Evolutionary conservation across 306 rosid genomes (phyloP), one percentile per base, ranked within the genome.

Genomic region (Dalbergia cultrata): DNA sequence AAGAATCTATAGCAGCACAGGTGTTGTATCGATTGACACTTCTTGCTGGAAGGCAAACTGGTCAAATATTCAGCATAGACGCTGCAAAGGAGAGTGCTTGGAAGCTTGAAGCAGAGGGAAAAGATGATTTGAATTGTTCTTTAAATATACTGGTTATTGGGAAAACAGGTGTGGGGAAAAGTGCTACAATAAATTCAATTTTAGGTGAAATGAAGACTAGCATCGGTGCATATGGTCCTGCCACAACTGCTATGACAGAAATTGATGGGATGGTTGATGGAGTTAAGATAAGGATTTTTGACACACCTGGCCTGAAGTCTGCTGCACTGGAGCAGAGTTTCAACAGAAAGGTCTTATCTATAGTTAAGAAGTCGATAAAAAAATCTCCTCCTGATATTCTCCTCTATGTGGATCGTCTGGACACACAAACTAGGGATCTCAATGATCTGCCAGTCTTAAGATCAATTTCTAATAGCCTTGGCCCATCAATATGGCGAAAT

Each of bases 101-200:
- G 64, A 78, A 84, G 87, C 96, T 91, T 87, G 98, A 95, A 86
- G 91, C 87, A 7, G 93, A 91, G 85, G 89, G 83, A 52, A 86
- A 70, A 39, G 93, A 87, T 62, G 90, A 91, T 72, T 79, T 95
- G 37, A 56, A 86, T 63, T 90, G 88, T 80, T 91, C 99, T 49
- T 56, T 95, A 86, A 91, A 86, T 87, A 87, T 95, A 73, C 79
- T 95, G 79, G 98, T 95, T 86, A 88, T 95, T 82, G 99, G 99
- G 44, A 95, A 93, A 85, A 54, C 95, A 12, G 99, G 99, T 5
- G 96, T 95, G 37, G 99, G 99, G 63, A 95, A 95, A 89, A 95
- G 99, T 90, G 98, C 99, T 66, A 95, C 97, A 6, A 91, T 95
- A 72, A 95, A 95, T 83, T 95, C 98, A 17, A 93, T 95, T 58